Percentiles rank a stretch among this genome's conserved stretches.
Evolutionary conservation across 331 rosid genomes (phyloP).

Genomic region (Phaseolus coccineus): DNA sequence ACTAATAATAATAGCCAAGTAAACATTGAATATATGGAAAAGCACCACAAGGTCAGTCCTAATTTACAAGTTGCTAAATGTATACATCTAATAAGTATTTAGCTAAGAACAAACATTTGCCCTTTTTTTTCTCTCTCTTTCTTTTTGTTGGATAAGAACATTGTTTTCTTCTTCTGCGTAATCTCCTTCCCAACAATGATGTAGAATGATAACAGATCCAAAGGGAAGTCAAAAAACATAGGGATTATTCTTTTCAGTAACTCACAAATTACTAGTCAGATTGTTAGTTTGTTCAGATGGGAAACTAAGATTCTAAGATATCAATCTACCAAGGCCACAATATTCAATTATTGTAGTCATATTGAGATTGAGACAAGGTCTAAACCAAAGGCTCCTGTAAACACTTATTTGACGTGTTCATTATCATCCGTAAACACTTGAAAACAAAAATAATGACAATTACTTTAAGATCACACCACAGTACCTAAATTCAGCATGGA

Average conservation of each 20-base stretch:
- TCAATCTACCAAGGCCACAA: constrained; percentile 23
- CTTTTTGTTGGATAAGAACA: not conserved
- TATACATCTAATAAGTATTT: constrained; percentile 4
- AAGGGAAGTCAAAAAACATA: not conserved
- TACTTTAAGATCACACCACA: constrained; percentile 33
- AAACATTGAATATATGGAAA: constrained; percentile 18
- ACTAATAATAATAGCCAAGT: constrained; percentile 4
- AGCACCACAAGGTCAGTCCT: constrained; percentile 20
- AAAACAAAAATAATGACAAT: constrained; percentile 33
- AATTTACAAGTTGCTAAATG: constrained; percentile 10
- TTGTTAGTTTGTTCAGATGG: constrained; percentile 6
- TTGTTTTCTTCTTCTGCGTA: not conserved
- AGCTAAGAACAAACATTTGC: not conserved
- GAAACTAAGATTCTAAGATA: not conserved
- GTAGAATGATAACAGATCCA: constrained; percentile 27
- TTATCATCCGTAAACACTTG: constrained; percentile 21
- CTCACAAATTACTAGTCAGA: constrained; percentile 7
- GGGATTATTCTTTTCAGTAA: not conserved
- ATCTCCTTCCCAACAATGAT: constrained; percentile 4
- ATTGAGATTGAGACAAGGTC: constrained; percentile 9
- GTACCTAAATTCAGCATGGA: constrained; percentile 91
- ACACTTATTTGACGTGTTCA: not conserved
- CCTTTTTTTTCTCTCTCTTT: not conserved
- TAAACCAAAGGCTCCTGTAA: constrained; percentile 7
- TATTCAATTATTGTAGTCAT: not conserved